Base-by-base conservation (phyloP, 768 basidiomycete species). In the Suillus luteus region DNA sequence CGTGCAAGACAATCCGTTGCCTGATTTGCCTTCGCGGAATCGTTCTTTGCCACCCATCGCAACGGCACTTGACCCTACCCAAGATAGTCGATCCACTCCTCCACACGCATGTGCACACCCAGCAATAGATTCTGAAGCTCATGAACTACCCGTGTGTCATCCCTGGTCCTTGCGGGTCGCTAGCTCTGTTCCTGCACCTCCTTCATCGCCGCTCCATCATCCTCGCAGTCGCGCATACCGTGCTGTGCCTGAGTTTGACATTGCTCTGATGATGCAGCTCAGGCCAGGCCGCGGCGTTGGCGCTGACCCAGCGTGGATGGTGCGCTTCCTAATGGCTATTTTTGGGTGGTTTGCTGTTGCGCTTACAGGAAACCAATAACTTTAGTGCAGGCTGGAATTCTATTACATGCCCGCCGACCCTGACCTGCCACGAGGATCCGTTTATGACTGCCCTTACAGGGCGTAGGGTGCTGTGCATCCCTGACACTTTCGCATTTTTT, bases 241-340 rank as follows among this genome's bases (percentile, higher is more conserved):
- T 55, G 81, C 82, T 14, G 75, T 87, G 44, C 73, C 78, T 27
- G 79, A 78, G 67, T 70, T 82, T 37, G 90, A 92, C 69, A 81
- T 90, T 54, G 90, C 88, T 19, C 82, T 92, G 7, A 89, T 89
- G 51, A 88, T 92, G 88, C 90, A 92, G 73, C 81, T 91, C 55
- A 82, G 89, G 37, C 89, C 89, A 6, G 89, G 90, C 1, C 75
- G 91, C 24, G 90, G 89, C 43, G 74, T 83, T 12, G 87, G 89
- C 46, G 86, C 89, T 12, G 90, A 92, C 69, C 82, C 89, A 7
- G 90, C 90, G 43, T 92, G 89, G 89, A 84, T 91, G 80, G 88
- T 92, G 57, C 78, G 90, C 64, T 92, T 90, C 72, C 74, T 92
- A 75, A 91, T 92, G 90, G 80, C 86, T 37, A 82, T 91, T 75